Base-by-base conservation (phyloP, 495 filamentous ascomycete species). In the Clavariopsis aquatica region DNA sequence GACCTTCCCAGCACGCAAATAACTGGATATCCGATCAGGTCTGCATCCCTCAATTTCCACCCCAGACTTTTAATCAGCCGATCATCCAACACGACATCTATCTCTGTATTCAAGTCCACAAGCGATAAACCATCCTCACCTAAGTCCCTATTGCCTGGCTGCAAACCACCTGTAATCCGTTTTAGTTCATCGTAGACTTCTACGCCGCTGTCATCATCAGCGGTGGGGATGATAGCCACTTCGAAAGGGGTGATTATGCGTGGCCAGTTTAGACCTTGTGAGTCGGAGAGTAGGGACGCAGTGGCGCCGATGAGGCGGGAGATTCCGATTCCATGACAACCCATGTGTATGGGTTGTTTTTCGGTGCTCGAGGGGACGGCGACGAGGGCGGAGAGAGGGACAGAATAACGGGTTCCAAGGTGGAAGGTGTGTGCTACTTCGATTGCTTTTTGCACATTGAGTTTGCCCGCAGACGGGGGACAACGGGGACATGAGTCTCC, bases 341-440 rank as follows among this genome's bases (percentile, higher is more conserved):
- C 94, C 93, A 98, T 97, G 57, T 94, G 83, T 75, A 97, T 82
- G 0, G 86, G 78, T 0, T 84, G 80, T 27, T 73, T 74, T 46
- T 20, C 69, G 49, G 52, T 68, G 71, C 70, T 58, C 53, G 56
- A 31, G n/a, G 56, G 68, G 34, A 52, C 61, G 6, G 78, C 74
- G 9, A 93, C 81, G 3, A 73, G 79, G 1, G 90, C 89, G 24
- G 83, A 74, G 2, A 98, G 79, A 0, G 91, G 87, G 20, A 84
- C 78, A 29, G 87, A 92, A 77, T 98, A 98, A 27, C 92, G 83
- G 0, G 90, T 93, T 19, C 93, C 93, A 1, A 98, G 87, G 74
- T 93, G 85, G 76, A 98, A 98, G 0, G 94, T 97, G 73, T 98
- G 94, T 12, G 91, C 94, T 0, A 98, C 80, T 74, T 98, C 94